These are phyloP conservation scores for Dictyostelium firmibasis DNA, from an alignment of 78 protist species.

Conservation along the genomic window DNA sequence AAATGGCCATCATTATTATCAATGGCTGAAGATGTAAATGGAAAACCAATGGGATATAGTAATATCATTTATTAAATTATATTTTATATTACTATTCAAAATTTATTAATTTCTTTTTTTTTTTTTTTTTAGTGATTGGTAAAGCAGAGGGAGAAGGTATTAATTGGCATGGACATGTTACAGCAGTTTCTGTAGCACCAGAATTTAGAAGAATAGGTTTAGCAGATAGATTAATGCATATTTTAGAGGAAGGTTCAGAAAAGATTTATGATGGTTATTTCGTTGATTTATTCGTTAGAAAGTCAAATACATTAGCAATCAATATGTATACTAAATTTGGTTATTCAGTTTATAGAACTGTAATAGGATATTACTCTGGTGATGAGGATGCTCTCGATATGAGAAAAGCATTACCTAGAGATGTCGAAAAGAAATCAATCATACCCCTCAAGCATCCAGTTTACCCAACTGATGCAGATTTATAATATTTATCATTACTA, in stretches of 20 bases:
- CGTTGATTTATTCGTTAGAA: conserved; percentile 97
- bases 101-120: too few relatives aligned
- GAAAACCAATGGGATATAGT: conserved; percentile 94
- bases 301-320: conserved; percentile 94
- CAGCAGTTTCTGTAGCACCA: conserved; percentile 98
- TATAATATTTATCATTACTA: not conserved
- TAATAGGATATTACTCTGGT: conserved; percentile 94
- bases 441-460: conserved; percentile 86
- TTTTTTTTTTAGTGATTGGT: conserved; percentile 80
- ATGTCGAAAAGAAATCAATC: conserved; percentile 87
- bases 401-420: conserved; percentile 91
- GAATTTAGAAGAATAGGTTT: conserved; percentile 90
- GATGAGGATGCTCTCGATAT: conserved; percentile 94
- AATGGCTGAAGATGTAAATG: conserved; percentile 85
- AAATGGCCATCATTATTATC: conserved; percentile 94
- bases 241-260: conserved; percentile 93
- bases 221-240: conserved; percentile 92
- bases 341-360: conserved; percentile 91
- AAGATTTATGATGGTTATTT: conserved; percentile 91
- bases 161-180: conserved; percentile 98
- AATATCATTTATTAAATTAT: not conserved
- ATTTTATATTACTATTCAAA: not conserved
- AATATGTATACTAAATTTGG: conserved; percentile 93
- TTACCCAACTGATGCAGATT: conserved; percentile 63
- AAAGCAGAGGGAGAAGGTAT: conserved; percentile 92